Evolutionary conservation across 305 asterid species (phyloP).

Genomic region (Fraxinus sp.): DNA sequence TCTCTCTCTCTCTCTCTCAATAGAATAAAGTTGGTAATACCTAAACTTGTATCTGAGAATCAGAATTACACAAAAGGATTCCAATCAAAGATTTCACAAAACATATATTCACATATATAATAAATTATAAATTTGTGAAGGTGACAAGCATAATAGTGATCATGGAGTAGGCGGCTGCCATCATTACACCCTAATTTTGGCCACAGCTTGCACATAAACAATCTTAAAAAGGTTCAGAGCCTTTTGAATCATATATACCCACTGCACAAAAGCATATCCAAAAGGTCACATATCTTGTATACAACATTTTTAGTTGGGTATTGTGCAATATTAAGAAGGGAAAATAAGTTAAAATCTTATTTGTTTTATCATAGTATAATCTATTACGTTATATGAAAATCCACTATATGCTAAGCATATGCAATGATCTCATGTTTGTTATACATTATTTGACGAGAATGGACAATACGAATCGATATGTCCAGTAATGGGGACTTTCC

Average conservation of each 20-base stretch:
- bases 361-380: neutral
- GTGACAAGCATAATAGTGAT: conserved; percentile 19
- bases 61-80: conserved; percentile 11
- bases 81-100: neutral
- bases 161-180: conserved; percentile 31
- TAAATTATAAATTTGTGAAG: neutral
- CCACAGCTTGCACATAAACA: conserved; percentile 1
- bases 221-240: neutral
- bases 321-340: neutral
- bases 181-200: conserved; percentile 12
- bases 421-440: too few species aligned
- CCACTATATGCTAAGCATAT: neutral
- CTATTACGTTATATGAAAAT: neutral
- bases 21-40: conserved; percentile 22
- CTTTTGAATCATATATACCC: conserved; percentile 6
- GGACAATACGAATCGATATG: neutral
- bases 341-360: neutral
- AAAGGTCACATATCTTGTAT: neutral
- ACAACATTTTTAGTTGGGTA: neutral
- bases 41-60: conserved; percentile 15
- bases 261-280: conserved; percentile 9
- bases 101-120: neutral
- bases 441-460: neutral
- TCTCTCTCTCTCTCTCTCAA: neutral
- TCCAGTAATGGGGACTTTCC: neutral